These are phyloP conservation scores for Penicillium fuscoglaucum DNA, from an alignment of 2,329 filamentous ascomycete species.

Conservation along the genomic window DNA sequence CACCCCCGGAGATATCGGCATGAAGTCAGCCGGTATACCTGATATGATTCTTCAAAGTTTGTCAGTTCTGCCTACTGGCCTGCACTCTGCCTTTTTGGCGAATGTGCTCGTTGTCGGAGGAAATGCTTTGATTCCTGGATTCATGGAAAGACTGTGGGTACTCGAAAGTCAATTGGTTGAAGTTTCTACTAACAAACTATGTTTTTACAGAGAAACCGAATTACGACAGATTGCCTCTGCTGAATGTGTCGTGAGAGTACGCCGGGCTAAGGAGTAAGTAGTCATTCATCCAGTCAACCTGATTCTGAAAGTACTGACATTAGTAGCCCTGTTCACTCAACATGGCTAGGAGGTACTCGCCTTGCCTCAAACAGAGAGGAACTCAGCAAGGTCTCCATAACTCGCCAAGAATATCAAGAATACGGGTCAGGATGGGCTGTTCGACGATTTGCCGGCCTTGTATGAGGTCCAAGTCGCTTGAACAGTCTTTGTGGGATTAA, in stretches of 20 bases:
- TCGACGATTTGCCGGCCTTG: conserved; percentile 62
- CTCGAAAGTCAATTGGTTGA: neutral
- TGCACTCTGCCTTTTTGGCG: conserved; percentile 80
- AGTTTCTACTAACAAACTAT: conserved; percentile 20
- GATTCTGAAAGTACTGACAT: conserved; percentile 12
- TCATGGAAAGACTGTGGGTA: conserved; percentile 70
- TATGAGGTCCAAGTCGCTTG: conserved; percentile 13
- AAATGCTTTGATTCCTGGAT: conserved; percentile 75
- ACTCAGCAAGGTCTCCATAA: conserved; percentile 70
- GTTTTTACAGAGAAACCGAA: conserved; percentile 57
- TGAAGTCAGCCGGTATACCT: conserved; percentile 78
- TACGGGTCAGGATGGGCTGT: conserved; percentile 73
- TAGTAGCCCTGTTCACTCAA: conserved; percentile 67
- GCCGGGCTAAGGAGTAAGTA: conserved; percentile 62
- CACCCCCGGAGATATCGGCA: conserved; percentile 78
- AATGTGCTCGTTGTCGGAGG: conserved; percentile 91
- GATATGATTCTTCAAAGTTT: conserved; percentile 81
- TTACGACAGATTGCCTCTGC: conserved; percentile 70
- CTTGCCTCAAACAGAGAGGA: conserved; percentile 68
- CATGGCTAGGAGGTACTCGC: conserved; percentile 81
- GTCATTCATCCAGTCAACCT: neutral
- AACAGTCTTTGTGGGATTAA: neutral
- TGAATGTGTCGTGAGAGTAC: conserved; percentile 75
- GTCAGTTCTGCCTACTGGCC: conserved; percentile 69
- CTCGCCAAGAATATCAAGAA: conserved; percentile 87